Evolutionary conservation across 2,329 filamentous ascomycete genomes (phyloP).

Genomic region (Macrophomina phaseolina): DNA sequence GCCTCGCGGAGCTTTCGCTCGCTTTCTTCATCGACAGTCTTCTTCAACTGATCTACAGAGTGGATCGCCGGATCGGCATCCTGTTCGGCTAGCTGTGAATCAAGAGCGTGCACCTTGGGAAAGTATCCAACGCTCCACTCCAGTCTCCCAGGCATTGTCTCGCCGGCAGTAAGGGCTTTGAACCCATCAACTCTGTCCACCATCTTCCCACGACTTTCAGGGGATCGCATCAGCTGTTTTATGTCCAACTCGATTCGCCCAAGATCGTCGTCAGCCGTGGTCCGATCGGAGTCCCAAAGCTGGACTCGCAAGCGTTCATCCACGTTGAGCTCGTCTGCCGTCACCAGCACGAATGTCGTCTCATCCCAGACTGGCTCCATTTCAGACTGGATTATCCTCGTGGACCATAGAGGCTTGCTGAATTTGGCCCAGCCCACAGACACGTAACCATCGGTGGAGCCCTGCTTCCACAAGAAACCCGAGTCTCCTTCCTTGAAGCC

Average conservation of each 20-base stretch:
- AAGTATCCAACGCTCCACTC: constrained; percentile 76
- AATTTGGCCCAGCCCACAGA: constrained; percentile 80
- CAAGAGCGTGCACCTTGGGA: constrained; percentile 67
- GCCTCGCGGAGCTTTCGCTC: constrained; percentile 71
- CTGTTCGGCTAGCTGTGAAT: constrained; percentile 66
- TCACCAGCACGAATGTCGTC: constrained; percentile 71
- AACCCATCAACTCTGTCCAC: constrained; percentile 69
- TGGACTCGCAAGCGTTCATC: constrained; percentile 72
- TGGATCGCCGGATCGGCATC: constrained; percentile 64
- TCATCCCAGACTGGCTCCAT: constrained; percentile 76
- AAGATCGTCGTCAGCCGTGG: constrained; percentile 75
- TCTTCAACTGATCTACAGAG: constrained; percentile 63
- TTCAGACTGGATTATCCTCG: constrained; percentile 67
- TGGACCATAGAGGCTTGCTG: constrained; percentile 70
- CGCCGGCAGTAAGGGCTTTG: constrained; percentile 66
- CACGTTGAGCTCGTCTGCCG: constrained; percentile 73
- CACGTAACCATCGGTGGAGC: constrained; percentile 73
- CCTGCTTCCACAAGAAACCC: constrained; percentile 63
- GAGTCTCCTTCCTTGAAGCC: constrained; percentile 76
- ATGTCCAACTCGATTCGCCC: constrained; percentile 74
- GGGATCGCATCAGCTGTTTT: constrained; percentile 66
- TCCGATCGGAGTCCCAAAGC: constrained; percentile 77
- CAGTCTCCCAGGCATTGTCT: constrained; percentile 72
- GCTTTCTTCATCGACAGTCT: constrained; percentile 60
- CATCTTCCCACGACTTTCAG: constrained; percentile 66